Evolutionary conservation across 805 yeast genomes (phyloP), one percentile per base, ranked within the genome.

Genomic region (Cyberlindnera maritima): DNA sequence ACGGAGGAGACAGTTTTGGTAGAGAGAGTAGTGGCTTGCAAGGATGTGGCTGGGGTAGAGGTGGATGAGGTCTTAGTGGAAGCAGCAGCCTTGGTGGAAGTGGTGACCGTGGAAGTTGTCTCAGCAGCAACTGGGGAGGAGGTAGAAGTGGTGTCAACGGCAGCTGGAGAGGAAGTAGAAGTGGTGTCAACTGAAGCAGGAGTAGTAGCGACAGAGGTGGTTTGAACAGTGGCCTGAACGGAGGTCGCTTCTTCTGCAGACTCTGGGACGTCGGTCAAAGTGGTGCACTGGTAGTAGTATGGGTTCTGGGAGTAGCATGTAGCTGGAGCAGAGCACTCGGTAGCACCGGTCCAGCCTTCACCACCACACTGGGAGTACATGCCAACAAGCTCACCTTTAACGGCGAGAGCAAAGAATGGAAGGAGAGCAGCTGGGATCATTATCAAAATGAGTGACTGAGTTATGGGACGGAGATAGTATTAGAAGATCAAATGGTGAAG

Each of bases 211-310:
- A n/a, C n/a, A n/a, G n/a, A n/a, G n/a, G 43, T 21, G 34, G 44
- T 26, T 31, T 15, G 31, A 20, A 28, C 25, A 21, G 25, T 9
- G 25, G 25, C 9, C 25, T n/a, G n/a, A n/a, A n/a, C 29, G 28
- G 28, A 6, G 19, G 39, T n/a, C 4, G 39, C 21, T 6, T 18
- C 15, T 13, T 18, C 25, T 3, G n/a, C 15, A 37, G 25, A 15
- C 7, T 23, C 25, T 15, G 40, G 13, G n/a, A 23, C 17, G 18
- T 41, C 15, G 23, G 25, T 21, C 29, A 42, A 36, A 23, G 46
- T 43, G 29, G 47, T 43, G 52, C 66, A 63, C 41, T 59, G 65
- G 49, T 50, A 57, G 44, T 60, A 62, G 53, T 41, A 60, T 26
- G 53, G 52, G 42, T 59, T 58, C 40, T 53, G 51, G 2, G 58